Conservation (phyloP, 352 stramenopile genomes). For the Phytophthora constricta region DNA sequence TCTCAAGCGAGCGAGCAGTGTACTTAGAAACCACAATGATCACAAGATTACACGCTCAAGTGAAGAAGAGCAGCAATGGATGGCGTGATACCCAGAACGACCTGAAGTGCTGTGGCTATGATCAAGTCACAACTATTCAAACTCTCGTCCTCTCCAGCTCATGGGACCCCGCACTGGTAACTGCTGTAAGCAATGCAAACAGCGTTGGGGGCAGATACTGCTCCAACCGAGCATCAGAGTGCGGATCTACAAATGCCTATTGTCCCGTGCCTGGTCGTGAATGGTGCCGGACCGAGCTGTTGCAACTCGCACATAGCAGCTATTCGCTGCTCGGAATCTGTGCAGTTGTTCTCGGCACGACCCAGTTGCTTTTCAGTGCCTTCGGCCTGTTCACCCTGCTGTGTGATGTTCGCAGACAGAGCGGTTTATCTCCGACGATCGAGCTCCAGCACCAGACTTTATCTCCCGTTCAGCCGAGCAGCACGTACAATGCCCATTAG, state of each 20-base stretch:
- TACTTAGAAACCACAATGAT: conserved; percentile 59
- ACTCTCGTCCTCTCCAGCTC: conserved; percentile 24
- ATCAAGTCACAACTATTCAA: conserved; percentile 16
- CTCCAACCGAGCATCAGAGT: conserved; percentile 18
- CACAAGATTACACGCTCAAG: conserved; percentile 46
- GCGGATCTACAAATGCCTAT: conserved; percentile 29
- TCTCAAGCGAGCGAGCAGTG: conserved; percentile 40
- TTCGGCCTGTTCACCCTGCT: conserved; percentile 67
- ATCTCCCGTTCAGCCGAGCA: conserved; percentile 30
- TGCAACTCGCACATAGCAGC: conserved; percentile 51
- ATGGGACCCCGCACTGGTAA: conserved; percentile 46
- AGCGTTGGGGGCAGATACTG: conserved; percentile 50
- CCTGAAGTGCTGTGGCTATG: conserved; percentile 68
- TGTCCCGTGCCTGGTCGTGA: conserved; percentile 44
- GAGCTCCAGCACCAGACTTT: conserved; percentile 42
- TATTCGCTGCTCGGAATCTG: conserved; percentile 56
- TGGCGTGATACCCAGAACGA: conserved; percentile 59
- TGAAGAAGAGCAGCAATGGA: conserved; percentile 23
- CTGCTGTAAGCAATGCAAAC: conserved; percentile 48
- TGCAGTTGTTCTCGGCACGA: conserved; percentile 46
- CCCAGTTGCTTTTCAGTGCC: conserved; percentile 52
- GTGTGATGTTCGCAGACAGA: conserved; percentile 61
- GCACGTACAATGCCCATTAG: conserved; percentile 12
- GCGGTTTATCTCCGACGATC: conserved; percentile 39
- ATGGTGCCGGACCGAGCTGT: conserved; percentile 63